phyloP scores from a whole-genome alignment of 192 early-diverging fungal species.

The Spinellus fusiger region DNA sequence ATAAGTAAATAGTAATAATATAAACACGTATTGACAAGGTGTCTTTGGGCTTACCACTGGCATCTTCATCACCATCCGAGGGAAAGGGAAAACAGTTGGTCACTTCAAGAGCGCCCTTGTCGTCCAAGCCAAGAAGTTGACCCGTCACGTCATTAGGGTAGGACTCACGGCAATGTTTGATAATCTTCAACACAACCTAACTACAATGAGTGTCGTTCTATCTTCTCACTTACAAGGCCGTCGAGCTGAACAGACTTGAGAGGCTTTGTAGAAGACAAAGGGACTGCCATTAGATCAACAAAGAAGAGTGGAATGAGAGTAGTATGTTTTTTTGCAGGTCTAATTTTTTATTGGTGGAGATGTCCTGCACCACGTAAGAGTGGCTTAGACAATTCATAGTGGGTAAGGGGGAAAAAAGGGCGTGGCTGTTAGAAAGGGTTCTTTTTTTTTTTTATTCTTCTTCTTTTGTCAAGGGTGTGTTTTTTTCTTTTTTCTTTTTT shows the following conservation, averaged over 20 bases:
- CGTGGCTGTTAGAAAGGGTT: too few relatives aligned
- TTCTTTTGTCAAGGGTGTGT: too few relatives aligned
- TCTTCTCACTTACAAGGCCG: conserved; percentile 50
- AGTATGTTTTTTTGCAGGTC: too few relatives aligned
- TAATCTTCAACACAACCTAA: conserved; percentile 93
- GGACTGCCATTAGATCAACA: too few relatives aligned
- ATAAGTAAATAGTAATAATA: background rate
- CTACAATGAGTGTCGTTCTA: too few relatives aligned
- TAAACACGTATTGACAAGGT: background rate
- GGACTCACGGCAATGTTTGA: conserved; percentile 91
- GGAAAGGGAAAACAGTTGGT: conserved; percentile 89
- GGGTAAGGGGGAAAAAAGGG: too few relatives aligned
- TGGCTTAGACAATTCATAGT: too few relatives aligned
- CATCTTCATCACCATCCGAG: conserved; percentile 37
- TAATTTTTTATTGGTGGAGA: too few relatives aligned
- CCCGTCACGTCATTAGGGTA: conserved; percentile 79
- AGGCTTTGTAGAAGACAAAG: conserved; percentile 42
- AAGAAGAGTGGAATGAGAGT: too few relatives aligned
- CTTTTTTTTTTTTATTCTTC: too few relatives aligned
- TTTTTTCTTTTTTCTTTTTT: too few relatives aligned
- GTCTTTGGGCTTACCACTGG: conserved; percentile 40
- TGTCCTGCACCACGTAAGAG: too few relatives aligned
- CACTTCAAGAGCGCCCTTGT: conserved; percentile 85
- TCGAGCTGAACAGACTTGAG: conserved; percentile 66
- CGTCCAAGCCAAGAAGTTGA: conserved; percentile 91